phyloP scores from a whole-genome alignment of 352 stramenopile species.

The Pythium aristosporum region DNA sequence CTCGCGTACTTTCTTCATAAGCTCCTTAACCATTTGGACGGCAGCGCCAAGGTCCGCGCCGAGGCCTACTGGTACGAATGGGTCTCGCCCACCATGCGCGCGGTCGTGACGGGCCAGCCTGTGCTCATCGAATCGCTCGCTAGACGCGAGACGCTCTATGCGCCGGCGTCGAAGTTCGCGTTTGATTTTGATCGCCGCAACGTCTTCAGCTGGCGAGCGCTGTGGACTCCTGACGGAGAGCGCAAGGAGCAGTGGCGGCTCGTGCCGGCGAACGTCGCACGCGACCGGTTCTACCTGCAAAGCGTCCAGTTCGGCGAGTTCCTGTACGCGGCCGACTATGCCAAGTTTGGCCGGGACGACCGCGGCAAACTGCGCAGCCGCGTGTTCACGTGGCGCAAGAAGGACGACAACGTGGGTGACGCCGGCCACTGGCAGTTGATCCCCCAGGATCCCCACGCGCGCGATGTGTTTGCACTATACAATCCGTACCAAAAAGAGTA shows the following conservation, averaged over 20 bases:
- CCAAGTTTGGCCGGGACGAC: slow-evolving; percentile 60
- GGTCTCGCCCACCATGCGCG: slow-evolving; percentile 33
- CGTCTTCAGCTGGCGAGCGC: slow-evolving; percentile 39
- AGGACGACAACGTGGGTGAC: slow-evolving; percentile 39
- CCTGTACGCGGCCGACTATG: slow-evolving; percentile 66
- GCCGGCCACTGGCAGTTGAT: slow-evolving; percentile 67
- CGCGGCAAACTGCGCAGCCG: slow-evolving; percentile 50
- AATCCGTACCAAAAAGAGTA: slow-evolving; percentile 77
- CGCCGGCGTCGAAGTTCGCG: slow-evolving; percentile 24
- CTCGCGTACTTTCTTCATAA: slow-evolving; percentile 71
- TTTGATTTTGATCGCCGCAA: slow-evolving; percentile 39
- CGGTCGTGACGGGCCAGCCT: slow-evolving; percentile 34
- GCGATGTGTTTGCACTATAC: slow-evolving; percentile 72
- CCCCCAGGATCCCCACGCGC: slow-evolving; percentile 31
- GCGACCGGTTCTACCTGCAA: slow-evolving; percentile 68
- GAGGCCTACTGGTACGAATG: slow-evolving; percentile 28
- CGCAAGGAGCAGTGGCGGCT: slow-evolving; percentile 55
- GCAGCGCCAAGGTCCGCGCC: slow-evolving; percentile 30
- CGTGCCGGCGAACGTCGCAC: slow-evolving; percentile 51
- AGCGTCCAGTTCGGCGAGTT: slow-evolving; percentile 57
- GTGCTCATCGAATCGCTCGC: slow-evolving; percentile 27
- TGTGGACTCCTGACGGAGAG: slow-evolving; percentile 35
- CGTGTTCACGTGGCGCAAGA: slow-evolving; percentile 65
- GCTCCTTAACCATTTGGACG: slow-evolving; percentile 63
- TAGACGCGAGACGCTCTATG: slow-evolving; percentile 31